A percentile compares a stretch with the other conserved stretches of the same genome.
phyloP scores from a whole-genome alignment of 306 rosid species.

The Citrullus colocynthis region DNA sequence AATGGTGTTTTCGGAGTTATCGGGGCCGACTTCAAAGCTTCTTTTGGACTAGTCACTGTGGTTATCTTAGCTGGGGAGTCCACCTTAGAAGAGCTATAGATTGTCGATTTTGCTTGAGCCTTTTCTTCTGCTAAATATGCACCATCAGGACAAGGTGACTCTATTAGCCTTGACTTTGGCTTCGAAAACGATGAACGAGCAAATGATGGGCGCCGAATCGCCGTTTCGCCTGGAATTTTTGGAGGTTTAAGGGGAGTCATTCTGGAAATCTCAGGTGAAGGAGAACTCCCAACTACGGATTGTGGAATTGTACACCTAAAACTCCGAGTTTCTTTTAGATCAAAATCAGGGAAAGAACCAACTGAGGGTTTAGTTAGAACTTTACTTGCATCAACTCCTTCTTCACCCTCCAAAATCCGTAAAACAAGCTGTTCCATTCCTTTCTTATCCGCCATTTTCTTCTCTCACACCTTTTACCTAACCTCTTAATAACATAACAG shows the following conservation, averaged over 20 bases:
- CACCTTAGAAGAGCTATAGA: conserved; percentile 15
- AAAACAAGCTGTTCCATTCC: conserved; percentile 41
- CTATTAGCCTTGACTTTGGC: conserved; percentile 56
- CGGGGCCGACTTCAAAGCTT: conserved; percentile 13
- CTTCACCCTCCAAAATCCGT: conserved; percentile 24
- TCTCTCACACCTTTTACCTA: conserved; percentile 19
- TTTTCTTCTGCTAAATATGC: conserved; percentile 17
- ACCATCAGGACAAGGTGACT: conserved; percentile 25
- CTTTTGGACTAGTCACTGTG: conserved; percentile 17
- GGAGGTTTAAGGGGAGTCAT: conserved; percentile 24
- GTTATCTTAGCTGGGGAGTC: conserved; percentile 20
- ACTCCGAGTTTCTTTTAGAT: conserved; percentile 21
- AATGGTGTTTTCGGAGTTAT: conserved; percentile 44
- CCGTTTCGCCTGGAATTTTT: conserved; percentile 16
- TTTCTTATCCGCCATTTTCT: conserved; percentile 24
- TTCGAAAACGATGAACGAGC: conserved; percentile 38
- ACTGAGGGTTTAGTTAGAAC: conserved; percentile 10
- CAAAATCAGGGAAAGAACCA: conserved; percentile 18
- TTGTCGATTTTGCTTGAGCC: conserved; percentile 5
- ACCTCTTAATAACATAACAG: neutral
- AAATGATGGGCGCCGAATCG: conserved; percentile 14
- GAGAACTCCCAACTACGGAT: conserved; percentile 11
- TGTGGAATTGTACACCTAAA: conserved; percentile 4
- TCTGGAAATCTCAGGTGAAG: conserved; percentile 14
- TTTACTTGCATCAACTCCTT: neutral